These are phyloP conservation scores for Hirschioporus abietinus DNA, from an alignment of 768 basidiomycete species.

Conservation along the genomic window DNA sequence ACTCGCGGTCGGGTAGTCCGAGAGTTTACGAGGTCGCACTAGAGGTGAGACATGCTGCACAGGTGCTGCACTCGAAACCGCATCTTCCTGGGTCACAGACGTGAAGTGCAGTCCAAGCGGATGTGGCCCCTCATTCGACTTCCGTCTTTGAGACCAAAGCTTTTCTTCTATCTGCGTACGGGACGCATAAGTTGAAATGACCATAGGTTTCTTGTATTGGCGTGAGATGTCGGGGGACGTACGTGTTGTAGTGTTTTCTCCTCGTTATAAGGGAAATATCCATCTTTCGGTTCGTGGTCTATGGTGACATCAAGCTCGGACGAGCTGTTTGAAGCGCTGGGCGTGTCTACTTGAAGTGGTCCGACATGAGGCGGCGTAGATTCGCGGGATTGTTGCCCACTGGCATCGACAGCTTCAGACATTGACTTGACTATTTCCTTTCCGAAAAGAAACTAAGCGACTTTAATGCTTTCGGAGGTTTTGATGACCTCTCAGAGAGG, in stretches of 20 bases:
- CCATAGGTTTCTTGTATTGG: constrained; percentile 9
- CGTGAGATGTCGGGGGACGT: constrained; percentile 22
- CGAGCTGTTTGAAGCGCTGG: not conserved
- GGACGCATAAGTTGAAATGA: constrained; percentile 5
- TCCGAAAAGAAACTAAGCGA: too few species aligned
- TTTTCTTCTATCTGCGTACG: constrained; percentile 65
- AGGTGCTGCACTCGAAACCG: constrained; percentile 9
- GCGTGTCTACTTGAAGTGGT: not conserved
- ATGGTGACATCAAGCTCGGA: not conserved
- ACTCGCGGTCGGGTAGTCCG: constrained; percentile 4
- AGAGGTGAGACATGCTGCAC: constrained; percentile 5
- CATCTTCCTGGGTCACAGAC: constrained; percentile 8
- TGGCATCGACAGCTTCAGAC: not conserved
- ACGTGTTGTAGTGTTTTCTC: constrained; percentile 75
- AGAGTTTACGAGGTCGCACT: constrained; percentile 11
- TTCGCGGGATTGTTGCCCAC: not conserved
- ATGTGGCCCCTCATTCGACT: constrained; percentile 49
- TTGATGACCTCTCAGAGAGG: too few species aligned
- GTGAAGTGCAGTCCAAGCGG: constrained; percentile 22
- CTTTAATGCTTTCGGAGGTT: too few species aligned
- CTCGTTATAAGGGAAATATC: constrained; percentile 75
- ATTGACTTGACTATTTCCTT: not conserved
- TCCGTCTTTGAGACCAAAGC: constrained; percentile 57
- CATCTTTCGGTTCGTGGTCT: constrained; percentile 33
- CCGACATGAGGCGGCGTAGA: not conserved